Evolutionary conservation across 306 rosid genomes (phyloP).

Genomic region (Prunus persica): DNA sequence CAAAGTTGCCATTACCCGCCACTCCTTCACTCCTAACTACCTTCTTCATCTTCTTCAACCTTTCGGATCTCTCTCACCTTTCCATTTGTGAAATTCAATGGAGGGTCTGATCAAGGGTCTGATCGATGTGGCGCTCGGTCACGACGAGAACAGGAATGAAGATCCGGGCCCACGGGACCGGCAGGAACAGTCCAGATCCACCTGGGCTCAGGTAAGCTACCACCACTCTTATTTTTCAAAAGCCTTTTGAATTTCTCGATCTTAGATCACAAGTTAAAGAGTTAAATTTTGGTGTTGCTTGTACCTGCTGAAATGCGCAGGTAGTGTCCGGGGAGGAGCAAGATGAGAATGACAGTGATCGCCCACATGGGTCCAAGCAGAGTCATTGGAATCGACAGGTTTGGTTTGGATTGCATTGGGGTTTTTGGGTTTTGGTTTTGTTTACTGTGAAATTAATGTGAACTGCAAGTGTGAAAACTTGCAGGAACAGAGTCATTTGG

Average conservation of each 20-base stretch:
- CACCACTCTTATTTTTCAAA: background rate
- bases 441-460: background rate
- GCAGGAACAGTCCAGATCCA: slow-evolving; percentile 67
- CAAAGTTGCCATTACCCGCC: slow-evolving; percentile 50
- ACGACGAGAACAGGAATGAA: slow-evolving; percentile 21
- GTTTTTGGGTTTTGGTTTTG: background rate
- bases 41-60: slow-evolving; percentile 23
- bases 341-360: slow-evolving; percentile 35
- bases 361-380: slow-evolving; percentile 23
- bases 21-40: background rate
- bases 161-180: slow-evolving; percentile 29
- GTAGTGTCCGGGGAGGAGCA: slow-evolving; percentile 76
- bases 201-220: slow-evolving; percentile 56
- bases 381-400: slow-evolving; percentile 40
- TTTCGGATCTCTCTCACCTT: background rate
- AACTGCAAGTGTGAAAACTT: slow-evolving; percentile 5
- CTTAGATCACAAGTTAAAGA: background rate
- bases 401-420: background rate
- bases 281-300: background rate
- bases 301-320: slow-evolving; percentile 20
- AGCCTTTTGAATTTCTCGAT: background rate
- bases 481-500: slow-evolving; percentile 40
- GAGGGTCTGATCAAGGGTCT: slow-evolving; percentile 80
- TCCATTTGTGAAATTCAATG: slow-evolving; percentile 32
- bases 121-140: slow-evolving; percentile 47